These are phyloP conservation scores for Myrica gale DNA, from an alignment of 306 rosid species.

Conservation along the genomic window DNA sequence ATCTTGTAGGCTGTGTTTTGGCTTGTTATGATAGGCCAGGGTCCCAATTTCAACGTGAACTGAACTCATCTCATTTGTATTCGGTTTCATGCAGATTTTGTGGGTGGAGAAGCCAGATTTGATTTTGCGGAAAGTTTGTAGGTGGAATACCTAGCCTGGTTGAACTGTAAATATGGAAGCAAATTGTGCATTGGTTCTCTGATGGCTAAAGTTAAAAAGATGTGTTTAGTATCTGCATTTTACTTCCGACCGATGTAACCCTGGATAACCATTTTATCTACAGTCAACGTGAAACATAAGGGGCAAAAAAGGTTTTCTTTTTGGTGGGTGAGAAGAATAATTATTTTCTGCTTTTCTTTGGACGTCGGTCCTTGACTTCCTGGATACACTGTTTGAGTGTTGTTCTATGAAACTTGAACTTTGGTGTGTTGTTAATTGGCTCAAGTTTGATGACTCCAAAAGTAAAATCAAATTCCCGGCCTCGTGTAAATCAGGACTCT, in stretches of 20 bases:
- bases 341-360: not conserved
- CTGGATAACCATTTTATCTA: constrained; percentile 24
- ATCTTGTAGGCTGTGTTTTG: not conserved
- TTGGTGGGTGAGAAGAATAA: no score
- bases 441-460: no score
- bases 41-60: no score
- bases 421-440: no score
- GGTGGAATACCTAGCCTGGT: constrained; percentile 20
- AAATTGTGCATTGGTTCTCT: constrained; percentile 10
- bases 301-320: not conserved
- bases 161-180: constrained; percentile 46
- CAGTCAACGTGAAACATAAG: constrained; percentile 8
- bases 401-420: not conserved
- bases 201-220: constrained; percentile 14
- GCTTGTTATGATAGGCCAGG: not conserved
- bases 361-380: not conserved
- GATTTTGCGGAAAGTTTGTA: constrained; percentile 3
- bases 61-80: not conserved
- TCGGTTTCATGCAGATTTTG: constrained; percentile 34
- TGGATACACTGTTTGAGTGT: not conserved
- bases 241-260: constrained; percentile 27
- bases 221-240: constrained; percentile 24
- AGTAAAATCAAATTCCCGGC: no score
- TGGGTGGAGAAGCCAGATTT: constrained; percentile 17
- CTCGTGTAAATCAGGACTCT: no score